Conservation (phyloP, 441 rosid genomes). For the Croton setiger region DNA sequence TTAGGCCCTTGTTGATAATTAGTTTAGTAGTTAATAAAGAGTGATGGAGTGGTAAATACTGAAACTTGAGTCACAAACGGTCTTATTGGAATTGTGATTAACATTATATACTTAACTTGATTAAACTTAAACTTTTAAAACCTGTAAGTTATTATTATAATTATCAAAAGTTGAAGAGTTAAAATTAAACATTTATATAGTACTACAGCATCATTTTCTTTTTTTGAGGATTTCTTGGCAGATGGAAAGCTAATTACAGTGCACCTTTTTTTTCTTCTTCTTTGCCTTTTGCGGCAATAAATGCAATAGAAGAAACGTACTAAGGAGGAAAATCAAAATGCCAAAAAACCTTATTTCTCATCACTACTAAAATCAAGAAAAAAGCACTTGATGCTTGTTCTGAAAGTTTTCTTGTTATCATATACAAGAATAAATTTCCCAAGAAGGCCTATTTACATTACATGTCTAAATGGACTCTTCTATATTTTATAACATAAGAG, state of each 20-base stretch:
- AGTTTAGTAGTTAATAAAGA: too few relatives aligned
- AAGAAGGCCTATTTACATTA: too few relatives aligned
- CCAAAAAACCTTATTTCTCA: background rate
- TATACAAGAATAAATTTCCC: background rate
- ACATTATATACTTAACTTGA: too few relatives aligned
- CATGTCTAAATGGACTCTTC: too few relatives aligned
- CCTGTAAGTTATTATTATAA: too few relatives aligned
- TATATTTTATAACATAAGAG: background rate
- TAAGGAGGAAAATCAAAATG: constrained; percentile 23
- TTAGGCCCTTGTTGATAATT: too few relatives aligned
- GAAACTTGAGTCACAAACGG: too few relatives aligned
- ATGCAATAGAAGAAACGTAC: constrained; percentile 17
- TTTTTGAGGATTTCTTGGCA: background rate
- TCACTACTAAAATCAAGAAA: background rate
- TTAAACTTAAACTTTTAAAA: too few relatives aligned
- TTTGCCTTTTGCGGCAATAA: constrained; percentile 6
- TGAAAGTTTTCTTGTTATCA: background rate
- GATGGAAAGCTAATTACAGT: background rate
- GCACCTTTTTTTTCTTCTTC: background rate
- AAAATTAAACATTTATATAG: too few relatives aligned
- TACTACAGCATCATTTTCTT: background rate
- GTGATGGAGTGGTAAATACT: too few relatives aligned
- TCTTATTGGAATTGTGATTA: too few relatives aligned
- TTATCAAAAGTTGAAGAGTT: too few relatives aligned
- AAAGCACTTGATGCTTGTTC: constrained; percentile 15